These are phyloP conservation scores for Wickerhamomyces queroliae DNA, from an alignment of 805 yeast genomes.

Conservation along the genomic window DNA sequence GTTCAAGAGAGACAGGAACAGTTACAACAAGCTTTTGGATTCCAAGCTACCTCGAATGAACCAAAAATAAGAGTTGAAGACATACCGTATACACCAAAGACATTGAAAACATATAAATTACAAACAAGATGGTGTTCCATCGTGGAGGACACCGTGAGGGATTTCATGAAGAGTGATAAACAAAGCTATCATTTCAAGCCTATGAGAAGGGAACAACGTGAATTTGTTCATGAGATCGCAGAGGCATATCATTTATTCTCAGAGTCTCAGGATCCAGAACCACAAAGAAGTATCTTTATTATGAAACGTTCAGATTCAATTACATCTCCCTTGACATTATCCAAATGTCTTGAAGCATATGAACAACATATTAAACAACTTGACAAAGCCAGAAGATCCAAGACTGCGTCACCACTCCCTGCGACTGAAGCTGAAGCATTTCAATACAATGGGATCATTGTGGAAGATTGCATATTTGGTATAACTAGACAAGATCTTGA, in stretches of 20 bases:
- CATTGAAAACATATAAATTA: slow-evolving; percentile 10
- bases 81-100: slow-evolving; percentile 17
- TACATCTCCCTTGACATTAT: slow-evolving; percentile 41
- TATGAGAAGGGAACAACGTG: slow-evolving; percentile 65
- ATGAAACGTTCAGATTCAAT: slow-evolving; percentile 25
- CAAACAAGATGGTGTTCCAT: slow-evolving; percentile 67
- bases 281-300: slow-evolving; percentile 68
- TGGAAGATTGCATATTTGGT: slow-evolving; percentile 50
- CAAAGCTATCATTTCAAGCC: slow-evolving; percentile 60
- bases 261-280: slow-evolving; percentile 80
- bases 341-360: slow-evolving; percentile 33
- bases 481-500: slow-evolving; percentile 30
- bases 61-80: slow-evolving; percentile 9
- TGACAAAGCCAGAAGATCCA: slow-evolving; percentile 10
- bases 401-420: slow-evolving; percentile 19
- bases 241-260: slow-evolving; percentile 51
- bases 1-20: slow-evolving; percentile 51
- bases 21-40: slow-evolving; percentile 58
- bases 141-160: slow-evolving; percentile 48
- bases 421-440: slow-evolving; percentile 20
- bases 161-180: slow-evolving; percentile 38
- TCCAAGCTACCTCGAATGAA: slow-evolving; percentile 7
- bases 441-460: slow-evolving; percentile 45
- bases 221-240: slow-evolving; percentile 65
- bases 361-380: slow-evolving; percentile 28